Percentiles rank a stretch among this genome's conserved stretches.
Conservation (phyloP, 2,329 filamentous ascomycete species). For the Neonectria hederae region DNA sequence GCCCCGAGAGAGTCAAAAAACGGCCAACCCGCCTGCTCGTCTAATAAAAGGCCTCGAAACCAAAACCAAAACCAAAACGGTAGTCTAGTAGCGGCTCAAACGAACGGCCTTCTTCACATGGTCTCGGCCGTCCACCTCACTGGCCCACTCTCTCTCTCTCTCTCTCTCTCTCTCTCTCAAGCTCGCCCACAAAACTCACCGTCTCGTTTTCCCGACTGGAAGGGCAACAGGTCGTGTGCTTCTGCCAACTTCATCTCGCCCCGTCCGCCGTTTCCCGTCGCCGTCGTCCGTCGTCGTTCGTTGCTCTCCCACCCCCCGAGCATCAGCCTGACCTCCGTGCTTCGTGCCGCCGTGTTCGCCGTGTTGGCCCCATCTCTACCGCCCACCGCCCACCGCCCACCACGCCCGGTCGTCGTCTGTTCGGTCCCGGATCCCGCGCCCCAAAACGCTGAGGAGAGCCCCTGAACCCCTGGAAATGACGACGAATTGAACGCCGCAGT, state of each 20-base stretch:
- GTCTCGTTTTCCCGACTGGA: conserved; percentile 40
- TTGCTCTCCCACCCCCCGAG: conserved; percentile 7
- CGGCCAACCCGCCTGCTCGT: neutral
- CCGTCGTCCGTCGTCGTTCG: neutral
- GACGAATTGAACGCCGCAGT: conserved; percentile 22
- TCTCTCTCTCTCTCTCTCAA: conserved; percentile 39
- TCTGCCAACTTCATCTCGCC: conserved; percentile 34
- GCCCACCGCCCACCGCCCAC: neutral
- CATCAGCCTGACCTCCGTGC: conserved; percentile 17
- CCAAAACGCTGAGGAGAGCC: conserved; percentile 17
- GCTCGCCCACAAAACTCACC: conserved; percentile 40
- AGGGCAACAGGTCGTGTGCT: conserved; percentile 54
- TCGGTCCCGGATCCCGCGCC: conserved; percentile 34
- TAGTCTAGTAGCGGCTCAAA: conserved; percentile 12
- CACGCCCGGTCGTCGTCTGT: conserved; percentile 34
- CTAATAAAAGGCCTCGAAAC: neutral
- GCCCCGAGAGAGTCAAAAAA: neutral
- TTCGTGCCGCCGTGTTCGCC: conserved; percentile 3
- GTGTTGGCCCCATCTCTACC: conserved; percentile 27
- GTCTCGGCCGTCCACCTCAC: conserved; percentile 41
- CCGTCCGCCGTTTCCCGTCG: conserved; percentile 16
- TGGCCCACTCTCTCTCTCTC: conserved; percentile 44
- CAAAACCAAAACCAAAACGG: neutral
- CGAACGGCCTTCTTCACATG: conserved; percentile 43
- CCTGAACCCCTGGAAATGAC: conserved; percentile 29